These are phyloP conservation scores for Claviceps purpurea DNA, from an alignment of 2,329 filamentous ascomycete genomes.

Conservation along the genomic window DNA sequence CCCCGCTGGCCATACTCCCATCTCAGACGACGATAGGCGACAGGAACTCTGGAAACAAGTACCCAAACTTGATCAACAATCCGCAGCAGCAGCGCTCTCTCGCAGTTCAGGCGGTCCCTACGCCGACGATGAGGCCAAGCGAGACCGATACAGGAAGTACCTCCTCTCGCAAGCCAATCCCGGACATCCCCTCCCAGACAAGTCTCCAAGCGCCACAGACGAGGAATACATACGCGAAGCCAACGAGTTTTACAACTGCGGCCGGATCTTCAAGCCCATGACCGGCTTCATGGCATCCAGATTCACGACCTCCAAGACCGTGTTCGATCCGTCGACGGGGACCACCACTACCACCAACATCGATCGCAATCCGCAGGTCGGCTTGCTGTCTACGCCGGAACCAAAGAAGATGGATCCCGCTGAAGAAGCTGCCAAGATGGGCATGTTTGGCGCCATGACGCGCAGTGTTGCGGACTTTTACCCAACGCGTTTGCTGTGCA, in stretches of 20 bases:
- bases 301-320: constrained; percentile 61
- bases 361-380: constrained; percentile 7
- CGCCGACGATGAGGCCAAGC: constrained; percentile 65
- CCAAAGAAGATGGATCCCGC: constrained; percentile 49
- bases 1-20: constrained; percentile 45
- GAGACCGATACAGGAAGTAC: constrained; percentile 67
- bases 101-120: constrained; percentile 62
- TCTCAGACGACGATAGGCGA: constrained; percentile 49
- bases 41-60: constrained; percentile 45
- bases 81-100: constrained; percentile 54
- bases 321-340: constrained; percentile 14
- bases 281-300: constrained; percentile 85
- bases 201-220: constrained; percentile 29
- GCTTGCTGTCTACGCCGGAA: constrained; percentile 18
- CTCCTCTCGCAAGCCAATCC: constrained; percentile 56
- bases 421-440: constrained; percentile 72
- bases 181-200: constrained; percentile 34
- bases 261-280: constrained; percentile 75
- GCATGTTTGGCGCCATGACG: constrained; percentile 89
- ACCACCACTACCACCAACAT: constrained; percentile 4
- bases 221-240: constrained; percentile 75
- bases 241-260: constrained; percentile 54
- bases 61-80: constrained; percentile 51
- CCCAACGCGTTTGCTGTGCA: constrained; percentile 78
- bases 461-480: constrained; percentile 58